A percentile compares a stretch with the other conserved stretches of the same genome.
Evolutionary conservation across 208 protist genomes (phyloP).

Genomic region (Balamuthia mandrillaris): DNA sequence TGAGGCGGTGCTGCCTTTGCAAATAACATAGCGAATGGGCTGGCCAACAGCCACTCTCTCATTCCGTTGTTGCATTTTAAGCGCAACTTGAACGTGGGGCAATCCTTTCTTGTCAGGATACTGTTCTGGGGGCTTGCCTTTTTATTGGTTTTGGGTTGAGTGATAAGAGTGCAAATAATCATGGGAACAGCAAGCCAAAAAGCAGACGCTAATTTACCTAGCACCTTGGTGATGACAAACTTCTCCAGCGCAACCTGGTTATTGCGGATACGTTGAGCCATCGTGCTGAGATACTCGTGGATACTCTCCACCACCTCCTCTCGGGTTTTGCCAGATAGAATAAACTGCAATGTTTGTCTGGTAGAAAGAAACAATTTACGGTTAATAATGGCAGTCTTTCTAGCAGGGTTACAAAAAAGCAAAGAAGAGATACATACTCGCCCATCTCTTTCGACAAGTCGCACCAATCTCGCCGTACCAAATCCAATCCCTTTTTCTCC

Average conservation of each 20-base stretch:
- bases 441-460: conserved; percentile 89
- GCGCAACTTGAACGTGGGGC: conserved; percentile 16
- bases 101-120: conserved; percentile 32
- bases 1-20: conserved; percentile 7
- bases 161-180: too few relatives aligned
- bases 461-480: conserved; percentile 99
- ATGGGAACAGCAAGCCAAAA: too few relatives aligned
- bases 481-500: conserved; percentile 97
- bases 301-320: conserved; percentile 81
- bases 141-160: too few relatives aligned
- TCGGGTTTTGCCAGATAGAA: conserved; percentile 78
- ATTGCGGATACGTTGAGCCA: conserved; percentile 59
- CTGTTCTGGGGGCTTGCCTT: conserved; percentile 1
- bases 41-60: conserved; percentile 13
- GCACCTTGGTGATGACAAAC: conserved; percentile 95
- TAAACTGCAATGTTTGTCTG: conserved; percentile 75
- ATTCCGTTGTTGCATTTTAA: conserved; percentile 5
- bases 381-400: not conserved
- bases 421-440: too few relatives aligned
- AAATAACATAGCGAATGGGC: conserved; percentile 35
- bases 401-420: too few relatives aligned
- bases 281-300: conserved; percentile 82
- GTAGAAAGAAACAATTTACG: not conserved
- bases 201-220: too few relatives aligned
- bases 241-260: conserved; percentile 80